phyloP scores from a whole-genome alignment of 2,329 filamentous ascomycete species.

The Colletotrichum plurivorum region DNA sequence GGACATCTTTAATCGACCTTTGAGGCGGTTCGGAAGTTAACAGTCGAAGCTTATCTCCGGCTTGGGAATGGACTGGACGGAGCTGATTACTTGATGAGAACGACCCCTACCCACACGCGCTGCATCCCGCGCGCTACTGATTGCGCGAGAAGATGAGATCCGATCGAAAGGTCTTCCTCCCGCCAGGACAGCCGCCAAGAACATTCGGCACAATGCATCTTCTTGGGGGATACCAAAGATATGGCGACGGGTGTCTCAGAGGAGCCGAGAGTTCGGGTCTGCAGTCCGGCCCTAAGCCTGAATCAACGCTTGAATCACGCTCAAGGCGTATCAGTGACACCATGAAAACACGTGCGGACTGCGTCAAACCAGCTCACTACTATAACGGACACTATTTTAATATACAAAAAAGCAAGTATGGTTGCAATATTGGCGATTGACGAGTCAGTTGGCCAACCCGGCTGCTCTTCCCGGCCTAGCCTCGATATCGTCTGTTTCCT shows the following conservation, averaged over 20 bases:
- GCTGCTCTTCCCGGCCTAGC: slow-evolving; percentile 28
- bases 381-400: slow-evolving; percentile 31
- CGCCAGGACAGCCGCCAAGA: not conserved
- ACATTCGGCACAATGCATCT: not conserved
- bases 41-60: slow-evolving; percentile 24
- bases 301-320: not conserved
- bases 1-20: not conserved
- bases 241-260: not conserved
- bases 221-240: not conserved
- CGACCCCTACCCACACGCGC: not conserved
- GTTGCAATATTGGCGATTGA: slow-evolving; percentile 20
- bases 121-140: not conserved
- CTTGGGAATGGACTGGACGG: slow-evolving; percentile 2
- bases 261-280: slow-evolving; percentile 1
- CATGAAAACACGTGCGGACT: slow-evolving; percentile 16
- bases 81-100: slow-evolving; percentile 15
- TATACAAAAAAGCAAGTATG: slow-evolving; percentile 14
- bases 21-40: slow-evolving; percentile 2
- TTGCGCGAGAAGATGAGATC: not conserved
- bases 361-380: not conserved
- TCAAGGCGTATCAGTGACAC: slow-evolving; percentile 12
- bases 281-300: slow-evolving; percentile 7
- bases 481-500: slow-evolving; percentile 7
- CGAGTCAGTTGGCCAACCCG: slow-evolving; percentile 27
- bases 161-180: not conserved